Evolutionary conservation across 1,284 basidiomycete species (phyloP), one percentile per base, ranked within the genome.

Genomic region (Puccinia polysora): DNA sequence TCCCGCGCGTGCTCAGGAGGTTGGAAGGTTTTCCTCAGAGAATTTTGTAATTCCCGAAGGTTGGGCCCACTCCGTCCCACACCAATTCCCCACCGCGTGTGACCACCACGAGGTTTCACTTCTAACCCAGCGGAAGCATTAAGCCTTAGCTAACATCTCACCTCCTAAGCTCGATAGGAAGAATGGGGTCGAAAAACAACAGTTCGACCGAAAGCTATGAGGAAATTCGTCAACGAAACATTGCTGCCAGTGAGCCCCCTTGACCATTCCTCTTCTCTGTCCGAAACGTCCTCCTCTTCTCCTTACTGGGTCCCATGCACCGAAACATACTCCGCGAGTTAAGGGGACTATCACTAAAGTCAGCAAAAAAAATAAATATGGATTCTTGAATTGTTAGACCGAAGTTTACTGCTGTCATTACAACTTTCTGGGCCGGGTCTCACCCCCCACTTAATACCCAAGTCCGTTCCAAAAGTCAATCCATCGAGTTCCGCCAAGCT

Each of bases 191-290:
- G n/a, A n/a, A n/a, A n/a, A n/a, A n/a, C n/a, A n/a, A n/a, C n/a
- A n/a, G n/a, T n/a, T n/a, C n/a, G n/a, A n/a, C 40, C 40, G 59
- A 65, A 18, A 36, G n/a, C 18, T 71, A 71, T 40, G 69, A 62
- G 49, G 49, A 71, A 38, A 62, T 71, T n/a, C 58, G 69, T 1
- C 47, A 71, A 55, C 30, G 49, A 12, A 71, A 71, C 20, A 71
- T 71, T n/a, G 69, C 45, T n/a, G 56, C 69, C 8, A 71, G 69
- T 71, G 12, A 47, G 65, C n/a, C n/a, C n/a, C n/a, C n/a, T n/a
- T n/a, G n/a, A n/a, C n/a, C n/a, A n/a, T n/a, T 49, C 38, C 25
- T 30, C 14, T 5, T 32, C 47, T 55, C n/a, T 45, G n/a, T 32
- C 30, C 8, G 20, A 14, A 18, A 14, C 2, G 2, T 67, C n/a